Conservation (phyloP, 1,284 basidiomycete species). For the Anthracocystis walkeri region DNA sequence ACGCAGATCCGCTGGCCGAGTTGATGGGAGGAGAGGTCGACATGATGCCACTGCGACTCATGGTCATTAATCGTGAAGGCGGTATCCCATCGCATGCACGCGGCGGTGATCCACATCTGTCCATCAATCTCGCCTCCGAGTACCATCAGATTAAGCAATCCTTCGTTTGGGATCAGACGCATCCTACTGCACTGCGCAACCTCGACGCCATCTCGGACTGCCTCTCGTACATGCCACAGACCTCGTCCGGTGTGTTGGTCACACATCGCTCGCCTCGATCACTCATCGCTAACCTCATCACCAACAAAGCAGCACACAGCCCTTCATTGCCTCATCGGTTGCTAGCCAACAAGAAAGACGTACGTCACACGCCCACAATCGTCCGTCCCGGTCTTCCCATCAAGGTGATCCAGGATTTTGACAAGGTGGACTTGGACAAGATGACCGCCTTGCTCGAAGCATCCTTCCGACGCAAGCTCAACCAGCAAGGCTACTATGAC, state of each 20-base stretch:
- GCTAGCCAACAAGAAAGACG: conserved; percentile 85
- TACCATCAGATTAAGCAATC: conserved; percentile 86
- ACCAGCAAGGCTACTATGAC: conserved; percentile 81
- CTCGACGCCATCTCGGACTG: conserved; percentile 88
- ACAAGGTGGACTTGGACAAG: conserved; percentile 80
- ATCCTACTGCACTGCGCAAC: conserved; percentile 89
- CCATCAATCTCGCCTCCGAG: conserved; percentile 93
- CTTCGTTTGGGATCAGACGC: conserved; percentile 85
- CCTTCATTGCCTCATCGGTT: conserved; percentile 94
- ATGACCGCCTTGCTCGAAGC: conserved; percentile 85
- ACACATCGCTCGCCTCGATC: conserved; percentile 95
- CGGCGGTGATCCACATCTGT: conserved; percentile 90
- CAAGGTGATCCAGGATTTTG: conserved; percentile 78
- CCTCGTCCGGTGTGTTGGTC: conserved; percentile 93
- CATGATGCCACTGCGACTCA: conserved; percentile 80
- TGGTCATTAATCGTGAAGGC: conserved; percentile 97
- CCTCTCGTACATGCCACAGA: conserved; percentile 89
- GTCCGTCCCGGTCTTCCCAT: conserved; percentile 89
- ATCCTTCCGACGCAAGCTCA: conserved; percentile 83
- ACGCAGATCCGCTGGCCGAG: conserved; percentile 24
- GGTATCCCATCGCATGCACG: conserved; percentile 98
- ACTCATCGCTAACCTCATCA: conserved; percentile 96
- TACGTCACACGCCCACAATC: conserved; percentile 90
- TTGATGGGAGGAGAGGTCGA: conserved; percentile 62
- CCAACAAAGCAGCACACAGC: conserved; percentile 95